A percentile compares a stretch with the other conserved stretches of the same genome.
Conservation (phyloP, 495 filamentous ascomycete genomes). For the Mycothermus thermophilus region DNA sequence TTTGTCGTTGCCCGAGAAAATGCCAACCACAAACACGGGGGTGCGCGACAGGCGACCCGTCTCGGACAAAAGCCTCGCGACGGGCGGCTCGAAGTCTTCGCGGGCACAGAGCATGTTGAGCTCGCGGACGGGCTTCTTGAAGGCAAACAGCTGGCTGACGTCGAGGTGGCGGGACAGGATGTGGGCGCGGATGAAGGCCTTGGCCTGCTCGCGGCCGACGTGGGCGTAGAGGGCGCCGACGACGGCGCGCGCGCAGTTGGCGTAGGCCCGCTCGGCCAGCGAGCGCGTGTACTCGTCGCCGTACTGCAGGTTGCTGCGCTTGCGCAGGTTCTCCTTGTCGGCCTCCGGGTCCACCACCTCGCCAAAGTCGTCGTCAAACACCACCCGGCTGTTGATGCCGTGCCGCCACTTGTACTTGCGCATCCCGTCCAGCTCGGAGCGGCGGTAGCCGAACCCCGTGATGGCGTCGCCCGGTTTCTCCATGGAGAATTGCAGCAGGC, state of each 20-base stretch:
- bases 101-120: conserved; percentile 64
- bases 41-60: conserved; percentile 68
- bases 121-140: conserved; percentile 69
- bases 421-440: conserved; percentile 23
- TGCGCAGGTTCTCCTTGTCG: conserved; percentile 1
- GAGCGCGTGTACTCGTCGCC: conserved; percentile 18
- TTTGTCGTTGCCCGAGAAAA: conserved; percentile 77
- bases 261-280: conserved; percentile 24
- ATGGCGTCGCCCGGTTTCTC: conserved; percentile 43
- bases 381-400: conserved; percentile 53
- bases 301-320: conserved; percentile 11
- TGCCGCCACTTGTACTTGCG: conserved; percentile 47
- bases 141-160: conserved; percentile 62
- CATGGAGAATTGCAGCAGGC: conserved; percentile 68
- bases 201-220: conserved; percentile 51
- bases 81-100: conserved; percentile 77
- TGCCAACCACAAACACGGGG: conserved; percentile 90
- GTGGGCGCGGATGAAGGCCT: conserved; percentile 70
- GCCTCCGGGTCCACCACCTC: conserved; percentile 29
- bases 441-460: conserved; percentile 25
- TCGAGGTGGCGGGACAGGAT: conserved; percentile 69
- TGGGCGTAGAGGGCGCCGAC: conserved; percentile 78
- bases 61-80: conserved; percentile 75
- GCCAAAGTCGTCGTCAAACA: conserved; percentile 73
- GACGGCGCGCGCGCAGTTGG: conserved; percentile 64